A percentile compares a stretch with the other conserved stretches of the same genome.
Evolutionary conservation across 805 yeast genomes (phyloP).

Genomic region (Sungouiella thailandica): DNA sequence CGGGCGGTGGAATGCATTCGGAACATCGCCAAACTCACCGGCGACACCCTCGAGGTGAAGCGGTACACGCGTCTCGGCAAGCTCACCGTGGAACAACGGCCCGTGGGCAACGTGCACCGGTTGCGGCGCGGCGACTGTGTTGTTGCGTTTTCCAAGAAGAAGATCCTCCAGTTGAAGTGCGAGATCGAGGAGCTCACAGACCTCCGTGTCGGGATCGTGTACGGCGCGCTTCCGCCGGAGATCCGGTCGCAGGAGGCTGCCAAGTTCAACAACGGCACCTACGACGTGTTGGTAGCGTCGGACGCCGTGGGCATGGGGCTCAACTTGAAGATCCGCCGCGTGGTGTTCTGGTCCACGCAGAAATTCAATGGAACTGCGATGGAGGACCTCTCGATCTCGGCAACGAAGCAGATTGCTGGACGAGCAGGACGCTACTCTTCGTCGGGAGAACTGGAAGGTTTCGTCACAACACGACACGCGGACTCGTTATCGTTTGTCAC

Average conservation of each 20-base stretch:
- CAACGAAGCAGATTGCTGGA: slow-evolving; percentile 90
- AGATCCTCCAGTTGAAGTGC: slow-evolving; percentile 64
- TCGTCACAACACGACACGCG: slow-evolving; percentile 49
- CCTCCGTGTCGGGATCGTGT: slow-evolving; percentile 77
- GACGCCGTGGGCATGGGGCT: slow-evolving; percentile 99
- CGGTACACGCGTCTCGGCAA: slow-evolving; percentile 72
- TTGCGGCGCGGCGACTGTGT: slow-evolving; percentile 79
- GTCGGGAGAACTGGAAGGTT: slow-evolving; percentile 36
- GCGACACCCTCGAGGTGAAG: slow-evolving; percentile 73
- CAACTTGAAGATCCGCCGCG: slow-evolving; percentile 75
- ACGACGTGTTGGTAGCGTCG: slow-evolving; percentile 85
- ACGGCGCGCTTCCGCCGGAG: slow-evolving; percentile 96
- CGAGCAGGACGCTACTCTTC: slow-evolving; percentile 79
- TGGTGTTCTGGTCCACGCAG: slow-evolving; percentile 61
- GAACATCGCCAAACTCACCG: slow-evolving; percentile 59
- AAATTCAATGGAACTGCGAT: slow-evolving; percentile 67
- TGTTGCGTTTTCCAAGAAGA: slow-evolving; percentile 76
- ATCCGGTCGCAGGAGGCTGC: slow-evolving; percentile 81
- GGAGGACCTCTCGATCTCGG: slow-evolving; percentile 51
- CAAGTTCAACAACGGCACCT: slow-evolving; percentile 71
- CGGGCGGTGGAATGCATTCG: slow-evolving; percentile 68
- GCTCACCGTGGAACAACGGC: slow-evolving; percentile 46
- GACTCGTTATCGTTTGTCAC: slow-evolving; percentile 43
- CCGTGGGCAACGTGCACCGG: slow-evolving; percentile 29
- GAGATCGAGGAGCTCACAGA: slow-evolving; percentile 60